Percentiles rank a stretch among this genome's conserved stretches.
These are phyloP conservation scores for Fusarium sp. DNA, from an alignment of 2,329 filamentous ascomycete species.

Conservation along the genomic window DNA sequence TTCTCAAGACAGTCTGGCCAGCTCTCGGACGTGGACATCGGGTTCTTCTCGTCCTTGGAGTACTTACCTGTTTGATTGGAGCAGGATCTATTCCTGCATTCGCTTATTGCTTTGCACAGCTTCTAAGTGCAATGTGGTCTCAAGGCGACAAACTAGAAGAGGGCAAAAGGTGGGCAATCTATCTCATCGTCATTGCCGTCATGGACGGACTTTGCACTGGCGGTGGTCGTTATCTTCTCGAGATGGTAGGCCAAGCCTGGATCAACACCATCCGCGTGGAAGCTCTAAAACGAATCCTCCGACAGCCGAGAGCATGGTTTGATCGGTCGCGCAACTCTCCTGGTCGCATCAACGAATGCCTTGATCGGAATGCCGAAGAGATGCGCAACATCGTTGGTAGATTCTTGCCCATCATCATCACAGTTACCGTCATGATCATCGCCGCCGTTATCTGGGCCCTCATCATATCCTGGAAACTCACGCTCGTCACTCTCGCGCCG, in stretches of 20 bases:
- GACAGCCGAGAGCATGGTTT: slow-evolving; percentile 85
- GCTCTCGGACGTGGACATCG: slow-evolving; percentile 66
- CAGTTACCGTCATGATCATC: slow-evolving; percentile 74
- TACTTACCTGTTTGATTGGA: slow-evolving; percentile 73
- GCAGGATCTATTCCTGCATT: slow-evolving; percentile 80
- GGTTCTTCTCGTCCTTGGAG: slow-evolving; percentile 68
- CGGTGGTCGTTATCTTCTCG: slow-evolving; percentile 77
- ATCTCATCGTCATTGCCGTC: slow-evolving; percentile 76
- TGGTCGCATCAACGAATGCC: slow-evolving; percentile 73
- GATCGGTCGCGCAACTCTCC: slow-evolving; percentile 75
- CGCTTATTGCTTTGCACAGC: slow-evolving; percentile 78
- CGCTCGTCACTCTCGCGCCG: slow-evolving; percentile 78
- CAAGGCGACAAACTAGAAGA: slow-evolving; percentile 60
- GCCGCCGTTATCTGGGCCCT: slow-evolving; percentile 83
- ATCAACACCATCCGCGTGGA: slow-evolving; percentile 76
- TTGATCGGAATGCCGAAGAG: slow-evolving; percentile 88
- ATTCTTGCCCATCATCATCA: slow-evolving; percentile 78
- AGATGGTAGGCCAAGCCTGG: slow-evolving; percentile 81
- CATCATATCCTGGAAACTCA: slow-evolving; percentile 81
- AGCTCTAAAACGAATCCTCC: slow-evolving; percentile 77
- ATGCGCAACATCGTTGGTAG: slow-evolving; percentile 85
- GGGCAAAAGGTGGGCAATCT: slow-evolving; percentile 76
- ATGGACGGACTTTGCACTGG: slow-evolving; percentile 76
- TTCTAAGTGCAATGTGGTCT: slow-evolving; percentile 78
- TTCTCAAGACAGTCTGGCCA: slow-evolving; percentile 75